These are phyloP conservation scores for Neurospora intermedia DNA, from an alignment of 495 filamentous ascomycete genomes.

Conservation along the genomic window DNA sequence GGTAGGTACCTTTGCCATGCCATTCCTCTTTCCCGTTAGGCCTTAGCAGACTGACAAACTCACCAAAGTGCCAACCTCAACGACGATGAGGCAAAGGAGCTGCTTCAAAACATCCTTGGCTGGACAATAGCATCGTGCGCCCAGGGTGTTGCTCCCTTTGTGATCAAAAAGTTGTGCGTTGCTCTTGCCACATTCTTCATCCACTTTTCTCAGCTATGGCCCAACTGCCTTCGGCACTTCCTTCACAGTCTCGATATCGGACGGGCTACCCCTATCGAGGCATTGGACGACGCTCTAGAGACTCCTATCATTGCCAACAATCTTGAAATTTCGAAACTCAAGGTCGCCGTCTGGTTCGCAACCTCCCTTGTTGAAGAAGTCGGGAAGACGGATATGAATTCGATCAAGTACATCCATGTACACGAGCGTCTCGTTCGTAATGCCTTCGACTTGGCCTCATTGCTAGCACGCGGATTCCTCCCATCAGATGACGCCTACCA, in stretches of 20 bases:
- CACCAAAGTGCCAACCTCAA: slow-evolving; percentile 45
- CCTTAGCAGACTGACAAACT: background rate
- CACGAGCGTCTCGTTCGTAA: slow-evolving; percentile 43
- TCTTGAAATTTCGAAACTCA: slow-evolving; percentile 44
- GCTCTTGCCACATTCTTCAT: slow-evolving; percentile 73
- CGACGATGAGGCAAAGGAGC: slow-evolving; percentile 46
- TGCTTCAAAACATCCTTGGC: slow-evolving; percentile 59
- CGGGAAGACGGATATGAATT: slow-evolving; percentile 49
- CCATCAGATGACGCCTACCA: slow-evolving; percentile 15
- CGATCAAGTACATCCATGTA: slow-evolving; percentile 39
- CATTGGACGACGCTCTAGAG: slow-evolving; percentile 39
- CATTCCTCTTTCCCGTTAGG: background rate
- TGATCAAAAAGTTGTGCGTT: slow-evolving; percentile 73
- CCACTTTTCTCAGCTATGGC: slow-evolving; percentile 59
- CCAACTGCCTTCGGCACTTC: slow-evolving; percentile 56
- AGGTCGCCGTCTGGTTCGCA: slow-evolving; percentile 60
- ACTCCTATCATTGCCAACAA: slow-evolving; percentile 42
- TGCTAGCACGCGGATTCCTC: slow-evolving; percentile 38
- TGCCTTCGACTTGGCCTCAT: slow-evolving; percentile 35
- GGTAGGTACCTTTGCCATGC: slow-evolving; percentile 48
- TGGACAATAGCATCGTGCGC: slow-evolving; percentile 54
- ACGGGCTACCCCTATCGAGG: slow-evolving; percentile 33
- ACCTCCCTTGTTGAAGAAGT: slow-evolving; percentile 67
- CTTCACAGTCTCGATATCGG: slow-evolving; percentile 49
- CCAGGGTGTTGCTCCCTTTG: slow-evolving; percentile 49